Base-by-base conservation (phyloP, 2,329 filamentous ascomycete species). In the Basipetospora chlamydospora region DNA sequence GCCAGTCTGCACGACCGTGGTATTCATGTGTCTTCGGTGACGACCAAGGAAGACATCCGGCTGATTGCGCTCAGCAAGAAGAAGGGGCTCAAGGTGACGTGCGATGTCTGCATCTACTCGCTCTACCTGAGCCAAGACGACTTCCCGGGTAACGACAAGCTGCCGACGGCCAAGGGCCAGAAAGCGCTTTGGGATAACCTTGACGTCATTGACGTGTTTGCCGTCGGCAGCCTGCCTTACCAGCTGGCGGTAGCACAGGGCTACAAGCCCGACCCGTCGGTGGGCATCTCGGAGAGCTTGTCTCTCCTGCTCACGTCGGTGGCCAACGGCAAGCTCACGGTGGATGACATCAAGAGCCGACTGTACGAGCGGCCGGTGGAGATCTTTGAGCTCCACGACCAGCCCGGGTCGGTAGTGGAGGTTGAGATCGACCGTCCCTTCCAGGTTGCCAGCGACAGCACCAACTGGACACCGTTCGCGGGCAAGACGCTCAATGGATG, bases 351-450 rank as follows among this genome's bases (percentile, higher is more conserved):
- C 52, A 78, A 73, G 51, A 52, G 59, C 38, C 73, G 78, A 28
- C 66, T 87, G 32, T 80, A 86, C 52, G 77, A 83, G 50, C 86
- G 85, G 52, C 81, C 81, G 3, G 81, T 80, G 61, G 70, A 72
- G 51, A 86, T 87, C 47, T 87, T 87, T 46, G 80, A 87, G 60
- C 69, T 87, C 35, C 81, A 87, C 45, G 81, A 87, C 46, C 81
- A 87, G 57, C 58, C 69, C n/a, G 76, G 76, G 40, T 77, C 78
- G 26, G 73, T 71, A 5, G 67, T 87, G 25, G 81, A 87, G 60
- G 68, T 83, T 16, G 81, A 86, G 57, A 66, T 86, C 46, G 80
- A 84, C 51, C 73, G 81, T 30, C 68, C 77, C 2, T 81, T 80
- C 54, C 63, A 70, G 4, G 61, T 78, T 39, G 57, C 70, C 33